Evolutionary conservation across 169 alveolate genomes (phyloP), one percentile per base, ranked within the genome.

Genomic region (Blepharisma undulans): DNA sequence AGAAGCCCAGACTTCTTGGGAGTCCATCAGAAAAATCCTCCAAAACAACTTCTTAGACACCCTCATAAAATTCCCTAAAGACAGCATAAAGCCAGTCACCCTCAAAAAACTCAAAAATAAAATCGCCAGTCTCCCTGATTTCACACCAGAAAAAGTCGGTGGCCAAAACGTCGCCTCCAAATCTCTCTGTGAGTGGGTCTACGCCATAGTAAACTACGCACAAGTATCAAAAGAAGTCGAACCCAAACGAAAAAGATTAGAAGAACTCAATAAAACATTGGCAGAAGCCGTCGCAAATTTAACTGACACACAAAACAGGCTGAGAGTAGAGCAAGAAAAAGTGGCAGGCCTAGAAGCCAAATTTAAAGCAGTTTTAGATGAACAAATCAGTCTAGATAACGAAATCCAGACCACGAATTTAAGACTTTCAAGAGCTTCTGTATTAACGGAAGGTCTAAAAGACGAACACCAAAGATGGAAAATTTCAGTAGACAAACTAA

Each of bases 381-480:
- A 97, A 92, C 96, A 95, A 87, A 95, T 93, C 48, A 34, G 93
- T 48, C 90, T 98, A 82, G 98, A 96, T 77, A 92, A 95, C 29
- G 98, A 97, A 74, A 94, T 98, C 22, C 92, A 94, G 87, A 96
- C 91, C 36, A 97, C 98, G 21, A 96, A 97, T 87, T 94, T 91
- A 27, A 97, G 98, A 85, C 93, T 97, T 92, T 94, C 94, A 19
- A 95, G 99, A 72, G 99, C 99, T 0, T 98, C 97, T 72, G 96
- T 97, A 91, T 93, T 98, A 77, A 94, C 98, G 12, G 97, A 95
- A 34, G 96, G 97, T 18, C 95, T 98, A 76, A 96, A 95, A 78
- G 99, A 97, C 86, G 99, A 98, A 92, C 97, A 97, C 66, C 96
- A 94, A 30, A 97, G 99, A 84, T 98, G 99, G 99, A 89, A 90